Evolutionary conservation across 495 filamentous ascomycete genomes (phyloP), one percentile per base, ranked within the genome.

Genomic region (Aspergillus haitiensis): DNA sequence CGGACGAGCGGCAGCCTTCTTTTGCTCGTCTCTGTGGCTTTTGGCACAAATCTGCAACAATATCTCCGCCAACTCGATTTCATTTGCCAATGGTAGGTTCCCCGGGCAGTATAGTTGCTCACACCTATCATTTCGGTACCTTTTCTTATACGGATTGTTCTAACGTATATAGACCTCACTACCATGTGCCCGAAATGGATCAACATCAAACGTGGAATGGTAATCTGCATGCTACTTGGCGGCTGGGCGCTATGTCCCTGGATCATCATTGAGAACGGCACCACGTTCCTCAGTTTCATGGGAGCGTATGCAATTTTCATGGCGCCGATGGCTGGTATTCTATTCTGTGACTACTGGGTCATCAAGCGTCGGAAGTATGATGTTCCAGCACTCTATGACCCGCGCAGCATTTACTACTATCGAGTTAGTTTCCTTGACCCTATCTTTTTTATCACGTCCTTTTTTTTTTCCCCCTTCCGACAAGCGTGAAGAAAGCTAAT

Each of bases 181-280:
- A 57, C 55, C 6, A 57, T 57, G 44, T 57, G 44, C 8, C 55
- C 55, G 6, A 57, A 27, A 27, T 57, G 55, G 55, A 37, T 57
- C 15, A 57, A 49, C 15, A 37, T 57, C 55, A 57, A 57, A 31
- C 55, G 55, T 34, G 55, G 55, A 7, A 49, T 57, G 55, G n/a
- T 57, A n/a, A 57, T 57, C 34, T 57, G 55, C 55, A 37, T 57
- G 44, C 13, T 49, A 8, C 45, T 57, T 12, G 55, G 55, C 10
- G 55, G 55, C 36, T 57, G 55, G 55, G 55, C 55, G 13, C 55
- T 57, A 44, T 57, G 55, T 49, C 55, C 55, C 12, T 57, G 55
- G 55, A 57, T 57, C 21, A 57, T 57, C 55, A 57, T 57, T 21
- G 31, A 48, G 45, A 57, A 27, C 16, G 55, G 55, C 8, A 39